phyloP scores from a whole-genome alignment of 2,329 filamentous ascomycete genomes.

The Sporothrix variecibatus region DNA sequence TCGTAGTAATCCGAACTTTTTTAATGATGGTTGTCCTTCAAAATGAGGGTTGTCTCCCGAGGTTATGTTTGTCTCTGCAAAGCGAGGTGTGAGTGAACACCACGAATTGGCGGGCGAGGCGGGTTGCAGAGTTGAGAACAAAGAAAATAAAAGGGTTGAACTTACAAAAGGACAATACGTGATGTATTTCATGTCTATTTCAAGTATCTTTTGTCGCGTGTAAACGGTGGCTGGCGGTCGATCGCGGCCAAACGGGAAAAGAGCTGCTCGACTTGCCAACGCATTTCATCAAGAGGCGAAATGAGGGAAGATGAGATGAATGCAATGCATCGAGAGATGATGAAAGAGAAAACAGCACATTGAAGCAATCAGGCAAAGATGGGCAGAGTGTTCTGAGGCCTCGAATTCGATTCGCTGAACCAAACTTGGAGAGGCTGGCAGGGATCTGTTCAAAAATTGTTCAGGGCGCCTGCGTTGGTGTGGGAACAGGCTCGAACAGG shows the following conservation, averaged over 20 bases:
- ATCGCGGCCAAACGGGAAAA: not conserved
- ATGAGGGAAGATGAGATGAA: not conserved
- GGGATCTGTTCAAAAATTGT: not conserved
- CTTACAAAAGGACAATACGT: not conserved
- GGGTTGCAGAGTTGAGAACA: not conserved
- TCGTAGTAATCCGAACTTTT: not conserved
- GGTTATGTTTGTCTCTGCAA: not conserved
- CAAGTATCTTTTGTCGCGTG: not conserved
- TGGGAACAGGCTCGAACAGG: not conserved
- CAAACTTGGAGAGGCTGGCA: not conserved
- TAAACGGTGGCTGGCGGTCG: not conserved
- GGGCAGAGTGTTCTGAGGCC: not conserved
- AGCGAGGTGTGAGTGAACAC: not conserved
- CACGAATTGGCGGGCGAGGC: not conserved
- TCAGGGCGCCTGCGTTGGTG: not conserved
- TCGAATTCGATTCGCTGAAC: not conserved
- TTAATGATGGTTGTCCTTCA: not conserved
- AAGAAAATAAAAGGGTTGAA: not conserved
- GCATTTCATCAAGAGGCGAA: conserved; percentile 7
- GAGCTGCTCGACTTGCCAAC: not conserved
- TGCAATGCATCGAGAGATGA: not conserved
- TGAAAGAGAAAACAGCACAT: not conserved
- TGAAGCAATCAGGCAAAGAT: not conserved
- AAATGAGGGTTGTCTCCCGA: not conserved
- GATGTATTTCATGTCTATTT: not conserved